Evolutionary conservation across 1,284 basidiomycete species (phyloP).

Genomic region (Austroboletus niveus): DNA sequence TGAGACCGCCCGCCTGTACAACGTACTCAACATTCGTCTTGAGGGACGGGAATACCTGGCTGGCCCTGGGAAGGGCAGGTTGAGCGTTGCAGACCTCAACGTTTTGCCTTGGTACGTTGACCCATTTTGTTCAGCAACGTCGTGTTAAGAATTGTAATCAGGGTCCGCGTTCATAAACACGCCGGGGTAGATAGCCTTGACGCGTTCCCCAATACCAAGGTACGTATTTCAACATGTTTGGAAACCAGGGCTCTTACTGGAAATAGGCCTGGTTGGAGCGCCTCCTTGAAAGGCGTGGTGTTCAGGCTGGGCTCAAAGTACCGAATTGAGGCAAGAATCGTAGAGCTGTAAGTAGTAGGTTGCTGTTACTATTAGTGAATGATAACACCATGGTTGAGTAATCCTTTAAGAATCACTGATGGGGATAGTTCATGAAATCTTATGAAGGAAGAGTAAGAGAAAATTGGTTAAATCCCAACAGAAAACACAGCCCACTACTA

Average conservation of each 20-base stretch:
- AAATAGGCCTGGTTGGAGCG: slow-evolving; percentile 33
- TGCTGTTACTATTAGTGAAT: neutral
- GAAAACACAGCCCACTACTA: no score
- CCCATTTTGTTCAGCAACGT: neutral
- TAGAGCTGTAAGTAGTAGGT: slow-evolving; percentile 2
- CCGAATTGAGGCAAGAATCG: neutral
- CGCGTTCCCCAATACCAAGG: slow-evolving; percentile 42
- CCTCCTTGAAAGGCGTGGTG: slow-evolving; percentile 20
- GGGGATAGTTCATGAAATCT: no score
- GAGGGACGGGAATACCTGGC: slow-evolving; percentile 45
- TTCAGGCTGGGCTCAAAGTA: slow-evolving; percentile 24
- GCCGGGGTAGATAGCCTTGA: slow-evolving; percentile 40
- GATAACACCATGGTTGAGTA: no score
- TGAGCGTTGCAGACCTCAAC: slow-evolving; percentile 45
- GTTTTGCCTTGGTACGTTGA: slow-evolving; percentile 33
- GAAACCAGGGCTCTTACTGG: neutral
- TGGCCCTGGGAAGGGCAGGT: slow-evolving; percentile 48
- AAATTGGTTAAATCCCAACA: no score
- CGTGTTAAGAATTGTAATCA: slow-evolving; percentile 24
- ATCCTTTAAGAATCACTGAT: no score
- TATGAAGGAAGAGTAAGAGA: no score
- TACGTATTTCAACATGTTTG: slow-evolving; percentile 5
- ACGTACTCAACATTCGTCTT: slow-evolving; percentile 52
- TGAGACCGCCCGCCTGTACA: slow-evolving; percentile 52
- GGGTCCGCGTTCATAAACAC: slow-evolving; percentile 38